These are phyloP conservation scores for Recurvomyces mirabilis DNA, from an alignment of 495 filamentous ascomycete species.

Conservation along the genomic window DNA sequence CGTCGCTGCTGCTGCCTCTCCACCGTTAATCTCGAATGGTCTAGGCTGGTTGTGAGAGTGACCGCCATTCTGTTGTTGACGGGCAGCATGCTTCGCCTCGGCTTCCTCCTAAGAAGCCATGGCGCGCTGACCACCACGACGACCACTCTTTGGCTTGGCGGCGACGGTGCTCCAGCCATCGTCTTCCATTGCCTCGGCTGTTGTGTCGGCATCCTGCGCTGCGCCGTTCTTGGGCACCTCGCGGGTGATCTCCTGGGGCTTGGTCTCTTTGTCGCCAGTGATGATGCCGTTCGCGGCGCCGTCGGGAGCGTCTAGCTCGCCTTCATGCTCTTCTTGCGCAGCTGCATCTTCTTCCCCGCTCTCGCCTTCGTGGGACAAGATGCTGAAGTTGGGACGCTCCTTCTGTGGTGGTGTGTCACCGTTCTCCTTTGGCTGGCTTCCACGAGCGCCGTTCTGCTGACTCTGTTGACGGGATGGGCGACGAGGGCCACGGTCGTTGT, in stretches of 20 bases:
- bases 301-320: conserved; percentile 20
- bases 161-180: conserved; percentile 24
- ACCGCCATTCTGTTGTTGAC: no score
- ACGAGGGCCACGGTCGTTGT: neutral
- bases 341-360: conserved; percentile 24
- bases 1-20: no score
- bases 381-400: conserved; percentile 26
- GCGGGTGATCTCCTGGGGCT: conserved; percentile 29
- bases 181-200: conserved; percentile 22
- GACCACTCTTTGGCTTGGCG: conserved; percentile 18
- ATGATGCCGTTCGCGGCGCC: conserved; percentile 29
- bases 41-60: no score
- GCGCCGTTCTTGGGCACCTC: conserved; percentile 12
- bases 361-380: conserved; percentile 25
- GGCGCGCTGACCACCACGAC: conserved; percentile 17
- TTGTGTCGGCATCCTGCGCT: conserved; percentile 9
- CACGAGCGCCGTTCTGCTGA: conserved; percentile 15
- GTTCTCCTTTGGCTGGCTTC: conserved; percentile 23
- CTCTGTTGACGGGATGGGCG: conserved; percentile 7
- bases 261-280: conserved; percentile 30
- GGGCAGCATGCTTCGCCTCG: neutral
- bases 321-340: conserved; percentile 14
- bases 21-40: no score
- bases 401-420: conserved; percentile 17
- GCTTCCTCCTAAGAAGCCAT: conserved; percentile 21